These are phyloP conservation scores for Tritrichomonas foetus DNA, from an alignment of 208 protist species.

Conservation along the genomic window DNA sequence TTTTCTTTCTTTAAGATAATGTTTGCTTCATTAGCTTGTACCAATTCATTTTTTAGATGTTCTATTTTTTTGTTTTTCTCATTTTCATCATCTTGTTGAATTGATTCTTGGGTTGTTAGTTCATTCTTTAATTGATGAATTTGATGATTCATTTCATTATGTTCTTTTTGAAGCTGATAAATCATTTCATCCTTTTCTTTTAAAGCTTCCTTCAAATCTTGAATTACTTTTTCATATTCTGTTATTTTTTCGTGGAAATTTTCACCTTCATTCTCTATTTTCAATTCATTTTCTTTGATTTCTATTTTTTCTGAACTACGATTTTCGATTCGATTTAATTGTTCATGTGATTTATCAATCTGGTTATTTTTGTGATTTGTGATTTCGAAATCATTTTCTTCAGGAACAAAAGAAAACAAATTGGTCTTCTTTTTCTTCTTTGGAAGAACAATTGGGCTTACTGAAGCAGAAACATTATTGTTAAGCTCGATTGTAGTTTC, in stretches of 20 bases:
- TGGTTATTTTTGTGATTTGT: neutral
- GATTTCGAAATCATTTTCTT: neutral
- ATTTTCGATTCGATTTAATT: neutral
- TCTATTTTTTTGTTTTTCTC: neutral
- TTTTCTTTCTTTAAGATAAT: neutral
- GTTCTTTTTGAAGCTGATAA: no score
- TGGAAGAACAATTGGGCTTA: neutral
- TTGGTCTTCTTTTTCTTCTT: neutral
- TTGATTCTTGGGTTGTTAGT: neutral
- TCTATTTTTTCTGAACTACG: neutral
- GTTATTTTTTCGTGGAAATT: no score
- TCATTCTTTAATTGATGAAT: neutral
- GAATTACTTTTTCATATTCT: no score
- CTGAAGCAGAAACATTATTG: neutral
- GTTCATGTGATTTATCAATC: neutral
- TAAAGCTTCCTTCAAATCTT: no score
- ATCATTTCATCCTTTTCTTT: no score
- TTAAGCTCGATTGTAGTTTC: neutral
- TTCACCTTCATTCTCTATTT: neutral
- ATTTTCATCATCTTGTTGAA: neutral
- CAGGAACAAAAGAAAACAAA: no score
- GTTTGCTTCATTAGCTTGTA: neutral
- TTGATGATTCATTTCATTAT: neutral
- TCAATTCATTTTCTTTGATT: neutral
- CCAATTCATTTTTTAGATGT: neutral